Evolutionary conservation across 345 rosid genomes (phyloP), one percentile per base, ranked within the genome.

Genomic region (Mercurialis annua): DNA sequence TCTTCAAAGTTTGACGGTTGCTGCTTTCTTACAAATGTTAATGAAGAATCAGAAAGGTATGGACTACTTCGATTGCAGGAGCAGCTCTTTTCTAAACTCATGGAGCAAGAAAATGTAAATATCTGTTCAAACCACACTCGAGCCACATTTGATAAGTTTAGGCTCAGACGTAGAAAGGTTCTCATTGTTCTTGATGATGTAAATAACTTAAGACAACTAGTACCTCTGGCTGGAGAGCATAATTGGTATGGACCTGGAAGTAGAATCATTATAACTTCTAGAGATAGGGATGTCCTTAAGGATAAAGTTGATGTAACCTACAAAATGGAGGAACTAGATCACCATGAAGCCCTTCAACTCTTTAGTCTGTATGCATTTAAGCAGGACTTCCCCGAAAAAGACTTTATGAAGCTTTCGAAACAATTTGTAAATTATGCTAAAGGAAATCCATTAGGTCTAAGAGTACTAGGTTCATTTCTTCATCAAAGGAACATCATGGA

Each of bases 111-210:
- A 3, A 40, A 9, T 40, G 8, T 40, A 40, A 9, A 40, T 8
- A 2, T 2, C 11, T 10, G 6, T 40, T 10, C 40, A 9, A 3
- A 36, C 9, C 5, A 36, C 9, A 4, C 9, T 36, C 4, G 10
- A 40, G 44, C 6, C 11, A 40, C 9, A 3, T 40, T 40, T 40
- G 44, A 3, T 40, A 57, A 50, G 27, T n/a, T 29, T 21, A 52
- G 27, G 10, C 30, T 67, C 1, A 1, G 6, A 1, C 1, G 30
- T 26, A 67, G 54, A 46, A 46, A 67, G 15, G 23, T 67, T 17
- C 50, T 67, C 15, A 30, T 67, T 17, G 9, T 67, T 67, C 64
- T 67, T 5, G 64, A 67, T 5, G 64, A 67, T 31, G 64, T 67
- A 14, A 29, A 67, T 57, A 6, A 55, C 14, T 26, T 14, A 0